Evolutionary conservation across 2,329 filamentous ascomycete species (phyloP), one percentile per base, ranked within the genome.

Genomic region (Neonectria coccinea): DNA sequence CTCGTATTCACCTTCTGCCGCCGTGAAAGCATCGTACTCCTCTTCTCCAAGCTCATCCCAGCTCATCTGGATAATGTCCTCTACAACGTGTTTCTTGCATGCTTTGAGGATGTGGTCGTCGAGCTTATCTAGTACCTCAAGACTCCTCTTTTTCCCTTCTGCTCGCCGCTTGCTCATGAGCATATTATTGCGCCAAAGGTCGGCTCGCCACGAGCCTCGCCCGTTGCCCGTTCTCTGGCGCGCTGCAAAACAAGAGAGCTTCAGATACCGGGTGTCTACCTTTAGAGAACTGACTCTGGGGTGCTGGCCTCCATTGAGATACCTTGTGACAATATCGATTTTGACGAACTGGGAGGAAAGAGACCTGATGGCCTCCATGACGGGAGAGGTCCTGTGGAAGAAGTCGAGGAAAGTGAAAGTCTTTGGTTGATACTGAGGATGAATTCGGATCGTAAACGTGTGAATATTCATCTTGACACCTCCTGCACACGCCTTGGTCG

Each of bases 381-480:
- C 74, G 16, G 60, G 66, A 1, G 77, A 76, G 0, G 59, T 47
- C 8, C 60, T 31, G 4, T 65, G 31, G 65, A 84, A 79, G 67
- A 82, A 80, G 60, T 77, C 62, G 56, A 77, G 68, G 56, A 81
- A 79, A 3, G 79, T 79, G 39, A 80, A 51, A 16, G 44, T 25
- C 10, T 48, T 62, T 2, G 22, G 41, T 9, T 25, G 25, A 3
- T 57, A 67, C 16, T 51, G 64, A 1, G 80, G 80, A 16, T 75
- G 75, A 51, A 85, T 69, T 36, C 82, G 77, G 51, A 86, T 73
- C 3, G 77, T 80, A 25, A 86, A 70, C 1, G 78, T 83, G 60
- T 81, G 76, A 3, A 86, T 72, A 51, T 74, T 74, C 18, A 70
- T 59, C 52, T 59, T 62, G n/a, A 56, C 65, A 10, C 71, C 44